Evolutionary conservation across 345 rosid genomes (phyloP), one percentile per base, ranked within the genome.

Genomic region (Anastatica hierochuntica): DNA sequence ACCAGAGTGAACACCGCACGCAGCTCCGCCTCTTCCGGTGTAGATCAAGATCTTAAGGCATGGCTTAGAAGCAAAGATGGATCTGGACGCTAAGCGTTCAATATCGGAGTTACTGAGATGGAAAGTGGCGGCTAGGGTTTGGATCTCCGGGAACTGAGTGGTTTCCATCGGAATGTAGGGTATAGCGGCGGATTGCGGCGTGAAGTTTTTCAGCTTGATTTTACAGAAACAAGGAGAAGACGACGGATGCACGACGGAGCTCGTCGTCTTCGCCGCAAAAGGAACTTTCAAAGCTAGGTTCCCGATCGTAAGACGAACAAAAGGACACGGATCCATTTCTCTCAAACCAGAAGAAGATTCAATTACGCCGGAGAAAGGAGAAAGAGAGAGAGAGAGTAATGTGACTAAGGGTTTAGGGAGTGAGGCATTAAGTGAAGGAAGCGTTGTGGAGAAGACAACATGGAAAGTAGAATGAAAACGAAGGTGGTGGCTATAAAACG

Each of bases 251-350:
- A 87, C 84, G 43, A 78, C 85, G 52, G 97, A 82, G 67, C 74
- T 70, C 3, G 86, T 69, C 0, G 94, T 79, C 35, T 77, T 86
- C 2, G 92, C 52, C 4, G 89, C 84, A 1, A 72, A 62, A 3
- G 97, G 94, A 42, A 86, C 53, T 55, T 79, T 82, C 42, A 90
- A 72, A 20, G 90, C 94, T 12, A 90, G 75, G 43, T 76, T 79
- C 14, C 75, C 79, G 1, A 90, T 82, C 11, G 92, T 75, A 13
- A 90, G 70, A 30, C 94, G 90, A 21, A 86, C 77, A 76, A 83
- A 90, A 37, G 92, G 96, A 66, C 96, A 87, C 10, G 96, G 96
- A 76, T 90, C 98, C 98, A 90, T 90, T 43, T n/a, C 35, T 14
- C 6, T 45, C 0, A 15, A 1, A 15, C 17, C 5, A 10, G 26